phyloP scores from a whole-genome alignment of 768 basidiomycete species.

The Clathrus columnatus region DNA sequence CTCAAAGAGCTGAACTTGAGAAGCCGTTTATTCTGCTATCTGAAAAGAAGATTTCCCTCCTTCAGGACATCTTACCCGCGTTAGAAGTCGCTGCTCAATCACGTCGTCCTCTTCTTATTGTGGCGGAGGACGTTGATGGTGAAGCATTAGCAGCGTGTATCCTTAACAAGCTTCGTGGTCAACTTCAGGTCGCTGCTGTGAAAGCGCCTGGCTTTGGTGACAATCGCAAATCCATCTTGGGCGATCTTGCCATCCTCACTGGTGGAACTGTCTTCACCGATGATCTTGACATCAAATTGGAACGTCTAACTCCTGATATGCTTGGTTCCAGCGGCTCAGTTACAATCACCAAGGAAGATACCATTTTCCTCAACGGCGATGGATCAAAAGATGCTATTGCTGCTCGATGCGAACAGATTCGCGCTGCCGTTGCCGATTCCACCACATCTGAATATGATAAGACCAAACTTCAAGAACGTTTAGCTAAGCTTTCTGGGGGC shows the following conservation, averaged over 20 bases:
- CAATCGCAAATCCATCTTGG: conserved; percentile 97
- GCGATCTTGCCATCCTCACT: conserved; percentile 93
- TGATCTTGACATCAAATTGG: conserved; percentile 95
- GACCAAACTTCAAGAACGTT: conserved; percentile 90
- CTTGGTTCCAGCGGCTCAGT: conserved; percentile 88
- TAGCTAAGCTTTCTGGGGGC: conserved; percentile 93
- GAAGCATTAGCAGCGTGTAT: conserved; percentile 97
- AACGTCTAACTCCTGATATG: conserved; percentile 78
- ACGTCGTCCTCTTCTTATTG: conserved; percentile 88
- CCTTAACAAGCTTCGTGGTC: conserved; percentile 98
- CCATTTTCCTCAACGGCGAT: conserved; percentile 89
- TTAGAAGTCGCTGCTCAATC: conserved; percentile 68
- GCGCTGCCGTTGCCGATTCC: conserved; percentile 68
- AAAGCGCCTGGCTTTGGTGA: conserved; percentile 99
- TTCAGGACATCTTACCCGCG: conserved; percentile 92
- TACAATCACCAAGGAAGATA: conserved; percentile 97
- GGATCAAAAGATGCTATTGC: conserved; percentile 86
- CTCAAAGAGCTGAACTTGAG: conserved; percentile 93
- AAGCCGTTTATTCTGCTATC: conserved; percentile 89
- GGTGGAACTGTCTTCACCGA: conserved; percentile 97
- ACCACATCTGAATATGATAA: conserved; percentile 91
- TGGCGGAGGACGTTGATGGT: conserved; percentile 96
- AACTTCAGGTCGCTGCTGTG: conserved; percentile 87
- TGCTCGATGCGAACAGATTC: conserved; percentile 94
- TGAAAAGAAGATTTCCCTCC: conserved; percentile 94